Percentiles rank a stretch among this genome's conserved stretches.
Evolutionary conservation across 805 yeast species (phyloP).

Genomic region (Pichia gijzeniarum): DNA sequence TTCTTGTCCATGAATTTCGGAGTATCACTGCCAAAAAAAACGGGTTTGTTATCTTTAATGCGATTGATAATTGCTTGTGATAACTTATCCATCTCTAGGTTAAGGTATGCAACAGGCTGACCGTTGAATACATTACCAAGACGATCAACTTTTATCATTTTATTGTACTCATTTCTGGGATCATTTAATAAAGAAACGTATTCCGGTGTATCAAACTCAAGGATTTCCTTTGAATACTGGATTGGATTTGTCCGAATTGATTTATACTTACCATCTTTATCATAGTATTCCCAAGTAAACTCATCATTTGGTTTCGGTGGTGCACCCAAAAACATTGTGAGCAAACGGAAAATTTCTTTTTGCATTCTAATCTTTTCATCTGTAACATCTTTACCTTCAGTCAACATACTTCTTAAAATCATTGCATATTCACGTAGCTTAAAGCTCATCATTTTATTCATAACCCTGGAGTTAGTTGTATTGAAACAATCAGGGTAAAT

Average conservation of each 20-base stretch:
- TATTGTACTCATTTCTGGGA: constrained; percentile 66
- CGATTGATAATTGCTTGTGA: constrained; percentile 59
- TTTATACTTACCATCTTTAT: constrained; percentile 54
- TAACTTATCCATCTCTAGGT: constrained; percentile 52
- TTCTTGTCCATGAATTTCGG: constrained; percentile 62
- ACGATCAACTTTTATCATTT: constrained; percentile 63
- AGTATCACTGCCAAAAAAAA: constrained; percentile 87
- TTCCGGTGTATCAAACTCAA: constrained; percentile 45
- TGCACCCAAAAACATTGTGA: constrained; percentile 64
- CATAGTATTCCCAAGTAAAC: constrained; percentile 69
- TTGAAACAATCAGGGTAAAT: constrained; percentile 62
- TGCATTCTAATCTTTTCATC: constrained; percentile 36
- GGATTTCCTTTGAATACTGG: constrained; percentile 52
- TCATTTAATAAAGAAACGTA: constrained; percentile 70
- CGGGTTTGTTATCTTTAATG: constrained; percentile 67
- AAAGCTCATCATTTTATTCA: constrained; percentile 59
- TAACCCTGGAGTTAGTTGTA: constrained; percentile 41
- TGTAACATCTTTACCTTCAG: constrained; percentile 36
- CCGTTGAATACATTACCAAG: constrained; percentile 70
- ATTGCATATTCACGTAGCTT: constrained; percentile 77
- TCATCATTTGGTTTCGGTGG: constrained; percentile 70
- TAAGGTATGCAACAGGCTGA: constrained; percentile 65
- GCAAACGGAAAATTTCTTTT: constrained; percentile 55
- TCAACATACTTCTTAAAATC: constrained; percentile 44
- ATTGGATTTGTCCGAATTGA: constrained; percentile 52